Percentiles rank a stretch among this genome's conserved stretches.
These are phyloP conservation scores for Infundibulicybe gibba DNA, from an alignment of 768 basidiomycete genomes.

Conservation along the genomic window DNA sequence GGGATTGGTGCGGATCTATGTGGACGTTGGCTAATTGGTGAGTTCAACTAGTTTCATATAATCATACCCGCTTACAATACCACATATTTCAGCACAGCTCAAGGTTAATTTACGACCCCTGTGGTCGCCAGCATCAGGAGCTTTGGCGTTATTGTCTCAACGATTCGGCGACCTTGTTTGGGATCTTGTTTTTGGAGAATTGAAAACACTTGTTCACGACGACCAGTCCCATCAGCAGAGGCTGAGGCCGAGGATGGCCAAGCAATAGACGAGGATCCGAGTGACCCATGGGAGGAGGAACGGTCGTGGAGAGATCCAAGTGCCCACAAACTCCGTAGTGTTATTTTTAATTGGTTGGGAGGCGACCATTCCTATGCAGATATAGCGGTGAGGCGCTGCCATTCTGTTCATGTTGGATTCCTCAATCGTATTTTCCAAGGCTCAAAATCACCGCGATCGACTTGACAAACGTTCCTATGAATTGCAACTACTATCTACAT, in stretches of 20 bases:
- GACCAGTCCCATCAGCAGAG: conserved; percentile 5
- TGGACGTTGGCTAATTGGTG: conserved; percentile 72
- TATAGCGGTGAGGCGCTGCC: neutral
- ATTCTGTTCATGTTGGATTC: neutral
- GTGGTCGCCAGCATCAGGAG: conserved; percentile 78
- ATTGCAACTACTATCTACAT: conserved; percentile 66
- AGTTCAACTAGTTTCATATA: conserved; percentile 12
- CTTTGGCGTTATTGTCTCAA: conserved; percentile 49
- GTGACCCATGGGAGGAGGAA: conserved; percentile 62
- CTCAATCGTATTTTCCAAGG: conserved; percentile 16
- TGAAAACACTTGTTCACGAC: conserved; percentile 18
- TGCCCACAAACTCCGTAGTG: conserved; percentile 55
- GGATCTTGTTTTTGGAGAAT: conserved; percentile 50
- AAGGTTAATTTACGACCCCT: conserved; percentile 92
- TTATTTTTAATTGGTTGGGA: conserved; percentile 46
- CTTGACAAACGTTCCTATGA: conserved; percentile 80
- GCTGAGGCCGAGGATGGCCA: conserved; percentile 6
- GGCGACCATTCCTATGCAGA: conserved; percentile 13
- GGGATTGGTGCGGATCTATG: conserved; percentile 59
- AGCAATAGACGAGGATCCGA: conserved; percentile 10
- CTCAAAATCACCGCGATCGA: conserved; percentile 38
- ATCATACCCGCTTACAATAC: conserved; percentile 1
- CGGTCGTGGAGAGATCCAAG: conserved; percentile 77
- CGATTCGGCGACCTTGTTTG: conserved; percentile 74
- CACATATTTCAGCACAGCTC: conserved; percentile 59